Evolutionary conservation across 306 rosid genomes (phyloP).

Genomic region (Fragaria iinumae): DNA sequence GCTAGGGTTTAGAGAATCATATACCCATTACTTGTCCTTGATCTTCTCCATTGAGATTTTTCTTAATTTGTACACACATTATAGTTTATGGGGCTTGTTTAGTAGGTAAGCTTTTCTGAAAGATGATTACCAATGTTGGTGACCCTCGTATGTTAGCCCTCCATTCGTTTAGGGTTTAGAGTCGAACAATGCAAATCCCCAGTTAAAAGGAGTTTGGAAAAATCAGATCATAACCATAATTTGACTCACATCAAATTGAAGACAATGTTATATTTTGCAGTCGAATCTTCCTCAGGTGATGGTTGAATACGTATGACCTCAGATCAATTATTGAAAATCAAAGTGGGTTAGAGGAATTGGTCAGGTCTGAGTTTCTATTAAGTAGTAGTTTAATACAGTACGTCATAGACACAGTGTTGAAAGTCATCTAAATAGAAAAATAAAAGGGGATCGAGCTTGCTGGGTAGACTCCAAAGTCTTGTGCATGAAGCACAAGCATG

Average conservation of each 20-base stretch:
- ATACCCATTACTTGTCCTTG: not conserved
- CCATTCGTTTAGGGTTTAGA: not conserved
- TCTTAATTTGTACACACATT: not conserved
- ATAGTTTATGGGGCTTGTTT: not conserved
- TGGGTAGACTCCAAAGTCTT: not conserved
- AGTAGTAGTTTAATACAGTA: not conserved
- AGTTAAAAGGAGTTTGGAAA: not conserved
- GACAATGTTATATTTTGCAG: not conserved
- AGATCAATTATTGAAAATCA: conserved; percentile 1
- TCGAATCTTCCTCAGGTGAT: not conserved
- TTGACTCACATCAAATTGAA: not conserved
- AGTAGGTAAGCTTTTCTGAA: not conserved
- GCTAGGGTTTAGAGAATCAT: not conserved
- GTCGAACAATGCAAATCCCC: not conserved
- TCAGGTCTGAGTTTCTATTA: not conserved
- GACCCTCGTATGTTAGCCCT: too few species aligned
- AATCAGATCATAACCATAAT: not conserved
- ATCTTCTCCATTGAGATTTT: not conserved
- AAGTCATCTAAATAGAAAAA: conserved; percentile 3
- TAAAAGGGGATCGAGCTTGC: not conserved
- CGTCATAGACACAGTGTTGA: conserved; percentile 1
- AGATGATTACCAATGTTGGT: not conserved
- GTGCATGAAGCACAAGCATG: conserved; percentile 13
- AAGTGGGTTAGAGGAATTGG: conserved; percentile 4
- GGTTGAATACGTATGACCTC: not conserved